Base-by-base conservation (phyloP, 2,329 filamentous ascomycete species). In the Fusarium phyllophilum region DNA sequence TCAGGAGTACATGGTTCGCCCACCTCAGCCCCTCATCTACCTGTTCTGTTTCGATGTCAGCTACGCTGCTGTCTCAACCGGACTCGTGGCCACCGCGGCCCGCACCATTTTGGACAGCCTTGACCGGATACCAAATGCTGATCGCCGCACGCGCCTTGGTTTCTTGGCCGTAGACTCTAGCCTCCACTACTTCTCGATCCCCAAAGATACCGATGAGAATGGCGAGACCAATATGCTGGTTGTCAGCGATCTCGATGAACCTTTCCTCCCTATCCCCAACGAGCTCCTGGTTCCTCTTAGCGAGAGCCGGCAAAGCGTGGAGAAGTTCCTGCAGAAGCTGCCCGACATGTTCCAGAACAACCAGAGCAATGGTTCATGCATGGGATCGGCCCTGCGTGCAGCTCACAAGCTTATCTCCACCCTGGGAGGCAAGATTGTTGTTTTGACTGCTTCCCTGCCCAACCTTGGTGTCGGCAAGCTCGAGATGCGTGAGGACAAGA, bases 1-100 rank as follows among this genome's bases (percentile, higher is more conserved):
- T 5, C 96, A 99, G 83, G 96, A 99, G 84, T 99, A 99, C 84
- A 99, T 99, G 96, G 96, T 99, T 41, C 93, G 96, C 70, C 95
- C 96, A 64, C 96, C 96, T 49, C 96, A 97, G 83, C 96, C 96
- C 44, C 87, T 98, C 44, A 96, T 98, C 44, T 98, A 98, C 81
- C 89, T 98, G 20, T 98, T 98, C 88, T 87, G 97, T 77, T 94
- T 98, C 79, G 96, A 98, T 78, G 95, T 98, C 73, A 97, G 94
- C 86, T 97, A 95, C 78, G 91, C 94, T 18, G 91, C 96, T 38
- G 93, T 98, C 22, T 95, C 94, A 22, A 97, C 92, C 73, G 96
- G 96, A 55, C 91, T 99, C 38, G 87, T 98, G 68, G 96, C 96
- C 56, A 98, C 96, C 15, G 94, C 92, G 71, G 96, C 96, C 65